Evolutionary conservation across 2,329 filamentous ascomycete genomes (phyloP).

Genomic region (Ascochyta fabae): DNA sequence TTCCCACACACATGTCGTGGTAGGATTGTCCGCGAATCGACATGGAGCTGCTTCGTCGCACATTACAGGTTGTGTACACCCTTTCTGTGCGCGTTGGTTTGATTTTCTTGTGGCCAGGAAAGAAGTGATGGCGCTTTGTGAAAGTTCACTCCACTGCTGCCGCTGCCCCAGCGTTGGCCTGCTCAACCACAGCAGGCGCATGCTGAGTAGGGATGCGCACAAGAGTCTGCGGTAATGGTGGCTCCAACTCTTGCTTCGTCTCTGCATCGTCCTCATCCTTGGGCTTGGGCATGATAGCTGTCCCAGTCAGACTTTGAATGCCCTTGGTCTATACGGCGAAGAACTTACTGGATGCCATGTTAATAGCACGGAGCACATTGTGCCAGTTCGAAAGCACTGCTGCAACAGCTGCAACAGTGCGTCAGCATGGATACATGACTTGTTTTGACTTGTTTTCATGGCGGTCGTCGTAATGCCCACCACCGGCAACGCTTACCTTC

Average conservation of each 20-base stretch:
- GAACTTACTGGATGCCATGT: constrained; percentile 79
- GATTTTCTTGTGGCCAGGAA: not conserved
- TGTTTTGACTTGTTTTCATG: not conserved
- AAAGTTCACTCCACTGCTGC: constrained; percentile 16
- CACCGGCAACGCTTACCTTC: constrained; percentile 63
- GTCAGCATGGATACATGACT: constrained; percentile 2
- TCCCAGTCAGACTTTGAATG: constrained; percentile 19
- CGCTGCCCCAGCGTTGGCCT: constrained; percentile 38
- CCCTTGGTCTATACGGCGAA: not conserved
- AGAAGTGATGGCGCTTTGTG: too few relatives aligned
- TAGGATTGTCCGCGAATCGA: not conserved
- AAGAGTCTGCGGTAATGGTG: constrained; percentile 77
- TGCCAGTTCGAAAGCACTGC: constrained; percentile 88
- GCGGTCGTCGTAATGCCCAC: not conserved
- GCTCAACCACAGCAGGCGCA: constrained; percentile 46
- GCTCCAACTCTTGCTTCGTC: constrained; percentile 48
- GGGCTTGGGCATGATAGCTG: constrained; percentile 74
- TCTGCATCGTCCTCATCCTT: constrained; percentile 55
- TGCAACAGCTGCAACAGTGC: constrained; percentile 70
- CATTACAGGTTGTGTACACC: not conserved
- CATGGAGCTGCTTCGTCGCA: not conserved
- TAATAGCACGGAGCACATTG: constrained; percentile 82
- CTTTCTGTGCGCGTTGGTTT: not conserved
- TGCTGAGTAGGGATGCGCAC: constrained; percentile 86
- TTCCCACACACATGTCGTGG: not conserved